Base-by-base conservation (phyloP, 306 rosid species). In the Begonia fuchsioides region DNA sequence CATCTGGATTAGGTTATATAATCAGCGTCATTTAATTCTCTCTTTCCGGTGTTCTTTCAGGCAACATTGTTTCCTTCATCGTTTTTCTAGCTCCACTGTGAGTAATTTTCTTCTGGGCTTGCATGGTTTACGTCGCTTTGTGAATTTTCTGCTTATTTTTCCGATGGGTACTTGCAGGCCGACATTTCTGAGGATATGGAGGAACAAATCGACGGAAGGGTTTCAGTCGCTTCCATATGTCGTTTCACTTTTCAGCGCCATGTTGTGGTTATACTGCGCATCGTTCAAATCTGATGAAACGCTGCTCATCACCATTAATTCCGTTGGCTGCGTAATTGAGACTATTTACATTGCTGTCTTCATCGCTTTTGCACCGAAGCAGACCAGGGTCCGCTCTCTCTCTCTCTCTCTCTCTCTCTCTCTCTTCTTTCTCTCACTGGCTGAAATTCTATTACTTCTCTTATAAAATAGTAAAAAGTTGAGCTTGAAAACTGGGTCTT, bases 191-290 rank as follows among this genome's bases (percentile, higher is more conserved):
- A 63, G 92, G 54, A 58, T 90, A 32, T 73, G 59, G n/a, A 82
- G 71, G 81, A 90, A 82, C 94, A 90, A 85, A 85, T 60, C 96
- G 15, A 90, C 98, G 0, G 98, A 79, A 60, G 94, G 86, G 39
- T 90, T 79, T 60, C 96, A 85, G 49, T 85, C 98, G 15, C 38
- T 79, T 49, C 95, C 98, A 0, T 90, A 90, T 43, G 87, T 90
- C 53, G 81, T 79, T 7, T 80, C 98, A 48, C 79, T 90, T n/a
- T 85, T 90, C 61, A 82, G 86, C 54, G 80, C 93, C 47, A 90
- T 72, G 81, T 72, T 90, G 57, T 90, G 98, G 98, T 67, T 85
- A 2, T 90, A 81, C 64, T 90, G 85, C 18, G 98, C 98, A 1
- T 71, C 71, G 3, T 68, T 85, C 18, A 90, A 90, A 66, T 50